Percentiles rank a stretch among this genome's conserved stretches.
Conservation (phyloP, 257 asterid species). For the Solanum phureja region DNA sequence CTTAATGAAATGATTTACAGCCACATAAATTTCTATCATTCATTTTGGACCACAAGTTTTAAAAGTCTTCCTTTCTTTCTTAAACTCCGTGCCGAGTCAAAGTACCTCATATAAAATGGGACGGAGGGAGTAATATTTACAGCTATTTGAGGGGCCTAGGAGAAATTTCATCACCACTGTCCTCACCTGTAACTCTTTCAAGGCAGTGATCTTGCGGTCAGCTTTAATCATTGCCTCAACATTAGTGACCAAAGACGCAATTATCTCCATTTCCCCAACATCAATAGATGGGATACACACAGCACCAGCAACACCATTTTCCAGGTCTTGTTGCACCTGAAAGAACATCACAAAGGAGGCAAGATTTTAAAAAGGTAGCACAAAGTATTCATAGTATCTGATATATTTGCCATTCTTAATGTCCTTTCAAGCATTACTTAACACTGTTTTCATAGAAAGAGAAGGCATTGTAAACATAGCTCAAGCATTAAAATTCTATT, state of each 20-base stretch:
- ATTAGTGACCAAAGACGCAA: conserved; percentile 71
- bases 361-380: background rate
- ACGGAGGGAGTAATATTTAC: too few species aligned
- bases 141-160: background rate
- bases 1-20: too few species aligned
- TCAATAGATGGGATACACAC: conserved; percentile 53
- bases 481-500: background rate
- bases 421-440: background rate
- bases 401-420: background rate
- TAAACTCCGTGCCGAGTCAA: too few species aligned
- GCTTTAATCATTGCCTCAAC: conserved; percentile 88
- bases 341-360: background rate
- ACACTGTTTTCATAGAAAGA: background rate
- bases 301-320: conserved; percentile 58
- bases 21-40: too few species aligned
- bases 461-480: background rate
- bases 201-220: conserved; percentile 80
- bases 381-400: background rate
- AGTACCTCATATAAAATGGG: too few species aligned
- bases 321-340: conserved; percentile 75
- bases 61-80: too few species aligned
- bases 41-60: too few species aligned
- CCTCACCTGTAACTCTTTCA: conserved; percentile 80
- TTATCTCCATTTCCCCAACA: conserved; percentile 63
- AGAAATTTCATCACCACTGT: background rate